Base-by-base conservation (phyloP, 2,329 filamentous ascomycete genomes). In the Aspergillus sp. region DNA sequence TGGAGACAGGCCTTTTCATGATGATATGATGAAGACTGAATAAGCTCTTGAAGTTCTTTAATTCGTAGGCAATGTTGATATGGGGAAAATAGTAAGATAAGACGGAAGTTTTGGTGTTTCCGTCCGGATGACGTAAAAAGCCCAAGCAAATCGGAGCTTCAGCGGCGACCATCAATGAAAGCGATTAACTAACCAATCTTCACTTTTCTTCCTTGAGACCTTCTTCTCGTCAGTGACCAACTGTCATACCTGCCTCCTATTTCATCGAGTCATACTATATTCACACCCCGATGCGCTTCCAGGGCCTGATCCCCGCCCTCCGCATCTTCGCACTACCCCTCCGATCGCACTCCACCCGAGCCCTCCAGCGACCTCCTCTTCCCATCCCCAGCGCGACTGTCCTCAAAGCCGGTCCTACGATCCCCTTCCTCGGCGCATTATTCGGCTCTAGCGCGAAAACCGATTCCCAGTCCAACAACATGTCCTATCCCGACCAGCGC, bases 401-500 rank as follows among this genome's bases (percentile, higher is more conserved):
- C 60, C 68, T 84, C 60, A 80, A 78, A 72, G 89, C 90, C 69
- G 92, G 94, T 86, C 88, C 91, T 56, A 84, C 84, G 1, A 89
- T 96, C 70, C 90, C 92, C 1, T 91, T 96, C 67, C 71, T 96
- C 39, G 83, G 90, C 67, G 86, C 88, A 58, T 80, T 96, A 2
- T 96, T 96, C 71, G 83, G 84, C 60, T 84, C 87, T 57, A 88
- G 84, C 54, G 75, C 80, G 47, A 81, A 78, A 44, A 80, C 83
- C 66, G 73, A 76, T 64, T 64, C 75, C 17, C 15, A 61, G 10
- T 62, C 61, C 23, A 62, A 74, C 63, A 70, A 71, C 39, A 81
- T 81, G 78, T 81, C 82, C 64, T 93, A 89, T 70, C 91, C 95
- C n/a, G 86, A 95, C 55, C 80, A 95, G 75, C 91, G 92, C 77